Conservation (phyloP, 768 basidiomycete genomes). For the Lactarius sp. region DNA sequence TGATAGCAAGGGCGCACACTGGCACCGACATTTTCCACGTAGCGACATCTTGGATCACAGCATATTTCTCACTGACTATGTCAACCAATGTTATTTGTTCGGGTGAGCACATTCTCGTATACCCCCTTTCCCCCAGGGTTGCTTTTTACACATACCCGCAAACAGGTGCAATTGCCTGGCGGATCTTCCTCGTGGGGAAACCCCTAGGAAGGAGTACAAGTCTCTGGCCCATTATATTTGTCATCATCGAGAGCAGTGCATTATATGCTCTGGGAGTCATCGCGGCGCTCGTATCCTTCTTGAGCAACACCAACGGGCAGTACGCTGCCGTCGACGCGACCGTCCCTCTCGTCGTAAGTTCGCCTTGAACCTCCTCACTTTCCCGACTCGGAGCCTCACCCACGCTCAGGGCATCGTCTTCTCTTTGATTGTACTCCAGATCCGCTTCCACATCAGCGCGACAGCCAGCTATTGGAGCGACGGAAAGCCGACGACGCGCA, state of each 20-base stretch:
- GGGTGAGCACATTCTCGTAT: not conserved
- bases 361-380: not conserved
- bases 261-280: conserved; percentile 1
- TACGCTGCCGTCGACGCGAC: not conserved
- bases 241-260: conserved; percentile 9
- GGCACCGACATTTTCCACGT: conserved; percentile 1
- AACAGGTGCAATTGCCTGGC: conserved; percentile 9
- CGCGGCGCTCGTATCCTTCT: not conserved
- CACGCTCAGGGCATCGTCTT: conserved; percentile 8
- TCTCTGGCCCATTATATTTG: not conserved
- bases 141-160: not conserved
- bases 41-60: conserved; percentile 1
- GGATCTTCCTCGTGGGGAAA: not conserved
- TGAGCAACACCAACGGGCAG: not conserved
- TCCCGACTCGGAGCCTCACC: not conserved
- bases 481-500: not conserved
- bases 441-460: conserved; percentile 2
- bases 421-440: conserved; percentile 10
- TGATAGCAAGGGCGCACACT: not conserved
- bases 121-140: not conserved
- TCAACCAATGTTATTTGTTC: conserved; percentile 1
- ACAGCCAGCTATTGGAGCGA: not conserved
- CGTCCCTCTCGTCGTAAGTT: conserved; percentile 5
- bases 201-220: not conserved
- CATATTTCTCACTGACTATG: conserved; percentile 2